A percentile compares a stretch with the other conserved stretches of the same genome.
These are phyloP conservation scores for Hansenula anomala DNA, from an alignment of 1,139 yeast species.

Conservation along the genomic window DNA sequence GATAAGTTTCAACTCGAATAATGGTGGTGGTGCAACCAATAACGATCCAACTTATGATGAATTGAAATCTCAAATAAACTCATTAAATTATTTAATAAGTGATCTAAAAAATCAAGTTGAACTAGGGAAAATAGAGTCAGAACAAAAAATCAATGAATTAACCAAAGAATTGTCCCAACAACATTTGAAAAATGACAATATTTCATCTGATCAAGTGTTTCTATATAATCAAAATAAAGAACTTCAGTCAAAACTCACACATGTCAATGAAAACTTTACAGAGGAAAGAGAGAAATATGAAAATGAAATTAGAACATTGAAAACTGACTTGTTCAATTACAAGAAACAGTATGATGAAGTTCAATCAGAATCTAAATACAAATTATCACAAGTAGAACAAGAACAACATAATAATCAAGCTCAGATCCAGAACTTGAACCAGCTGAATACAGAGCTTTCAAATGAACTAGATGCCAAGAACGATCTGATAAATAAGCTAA, in stretches of 20 bases:
- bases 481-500: constrained; percentile 21
- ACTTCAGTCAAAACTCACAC: constrained; percentile 26
- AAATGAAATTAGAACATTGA: constrained; percentile 15
- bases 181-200: constrained; percentile 19
- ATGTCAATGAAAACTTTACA: constrained; percentile 24
- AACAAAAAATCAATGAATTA: constrained; percentile 26
- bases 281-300: constrained; percentile 21
- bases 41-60: constrained; percentile 3
- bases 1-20: background rate
- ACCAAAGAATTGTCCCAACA: constrained; percentile 24
- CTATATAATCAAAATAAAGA: constrained; percentile 36
- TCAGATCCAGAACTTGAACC: background rate
- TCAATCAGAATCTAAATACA: constrained; percentile 6
- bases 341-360: constrained; percentile 18
- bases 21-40: background rate
- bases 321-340: constrained; percentile 10
- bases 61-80: constrained; percentile 3
- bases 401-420: constrained; percentile 15
- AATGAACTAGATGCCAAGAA: constrained; percentile 11
- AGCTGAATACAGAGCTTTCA: background rate
- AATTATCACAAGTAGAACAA: constrained; percentile 3
- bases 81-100: background rate
- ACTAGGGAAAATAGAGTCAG: constrained; percentile 28
- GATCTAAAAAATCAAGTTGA: constrained; percentile 25
- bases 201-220: constrained; percentile 34